Base-by-base conservation (phyloP, 2,329 filamentous ascomycete species). In the Chaetothyriales sp. region DNA sequence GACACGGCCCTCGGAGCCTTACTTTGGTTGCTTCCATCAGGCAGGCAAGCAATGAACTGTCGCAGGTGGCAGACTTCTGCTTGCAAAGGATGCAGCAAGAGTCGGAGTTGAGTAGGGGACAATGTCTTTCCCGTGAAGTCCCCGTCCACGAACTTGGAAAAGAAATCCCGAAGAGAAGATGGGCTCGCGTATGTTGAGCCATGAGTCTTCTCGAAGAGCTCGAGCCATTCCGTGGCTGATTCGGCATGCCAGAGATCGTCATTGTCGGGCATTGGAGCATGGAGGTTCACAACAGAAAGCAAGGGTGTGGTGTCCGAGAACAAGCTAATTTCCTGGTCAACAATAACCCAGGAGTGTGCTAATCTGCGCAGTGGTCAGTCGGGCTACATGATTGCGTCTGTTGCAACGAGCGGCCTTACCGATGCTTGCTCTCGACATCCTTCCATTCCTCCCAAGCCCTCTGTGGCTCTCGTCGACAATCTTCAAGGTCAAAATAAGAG, bases 341-440 rank as follows among this genome's bases (percentile, higher is more conserved):
- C 75, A 77, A 85, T 83, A 18, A 83, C 78, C 80, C 82, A 86
- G 51, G 82, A 84, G 66, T 86, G 85, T n/a, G 84, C 77, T 29
- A 86, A 70, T 58, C 82, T 83, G 60, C 53, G 20, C 19, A 46
- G 15, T 10, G 13, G 18, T 20, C 22, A 20, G 22, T 20, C n/a
- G 8, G 22, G 44, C n/a, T 10, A 28, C 9, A 43, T 43, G 18
- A 43, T 47, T 63, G 56, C 62, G 62, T 52, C 51, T 56, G 49
- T 43, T 47, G 49, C 50, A n/a, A 50, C 53, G 22, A 49, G 51
- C 22, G 8, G 51, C 65, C 73, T 66, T 69, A 80, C 76, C 79
- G 72, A 63, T 78, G 83, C 57, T 77, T 74, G 48, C 76, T 76
- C 65, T 86, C 83, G 28, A 77, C 75, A 56, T 80, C 73, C 50